Percentiles rank a stretch among this genome's conserved stretches.
Conservation (phyloP, 148 eudicot genomes). For the Fagopyrum homotropicum region DNA sequence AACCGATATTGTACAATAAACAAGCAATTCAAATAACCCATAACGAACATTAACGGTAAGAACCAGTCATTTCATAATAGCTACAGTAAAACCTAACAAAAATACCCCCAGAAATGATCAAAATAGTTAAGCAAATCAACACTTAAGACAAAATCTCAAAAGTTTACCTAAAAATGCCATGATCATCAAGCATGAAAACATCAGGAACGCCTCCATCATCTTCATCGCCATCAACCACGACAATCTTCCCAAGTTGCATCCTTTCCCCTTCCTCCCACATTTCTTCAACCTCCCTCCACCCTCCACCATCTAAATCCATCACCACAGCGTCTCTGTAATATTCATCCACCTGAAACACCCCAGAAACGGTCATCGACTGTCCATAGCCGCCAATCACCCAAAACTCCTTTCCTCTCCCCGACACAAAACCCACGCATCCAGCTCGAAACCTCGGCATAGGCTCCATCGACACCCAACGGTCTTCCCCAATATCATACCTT, state of each 20-base stretch:
- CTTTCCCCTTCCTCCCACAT: conserved; percentile 82
- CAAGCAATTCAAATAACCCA: neutral
- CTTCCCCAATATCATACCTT: conserved; percentile 62
- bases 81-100: neutral
- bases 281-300: conserved; percentile 82
- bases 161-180: conserved; percentile 62
- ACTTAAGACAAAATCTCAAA: too few relatives aligned
- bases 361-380: conserved; percentile 64
- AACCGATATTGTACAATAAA: neutral
- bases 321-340: conserved; percentile 69
- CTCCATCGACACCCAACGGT: conserved; percentile 66
- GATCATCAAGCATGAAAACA: conserved; percentile 80
- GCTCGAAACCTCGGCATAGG: conserved; percentile 73
- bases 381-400: conserved; percentile 99
- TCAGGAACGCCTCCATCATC: conserved; percentile 26
- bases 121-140: neutral
- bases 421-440: conserved; percentile 73
- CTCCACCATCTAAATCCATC: conserved; percentile 37
- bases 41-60: neutral
- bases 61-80: neutral
- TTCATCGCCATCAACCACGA: conserved; percentile 39
- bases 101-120: neutral
- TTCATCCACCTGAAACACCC: conserved; percentile 86
- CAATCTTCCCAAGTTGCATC: conserved; percentile 65
- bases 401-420: conserved; percentile 43